phyloP scores from a whole-genome alignment of 345 rosid genomes.

The Excoecaria agallocha region DNA sequence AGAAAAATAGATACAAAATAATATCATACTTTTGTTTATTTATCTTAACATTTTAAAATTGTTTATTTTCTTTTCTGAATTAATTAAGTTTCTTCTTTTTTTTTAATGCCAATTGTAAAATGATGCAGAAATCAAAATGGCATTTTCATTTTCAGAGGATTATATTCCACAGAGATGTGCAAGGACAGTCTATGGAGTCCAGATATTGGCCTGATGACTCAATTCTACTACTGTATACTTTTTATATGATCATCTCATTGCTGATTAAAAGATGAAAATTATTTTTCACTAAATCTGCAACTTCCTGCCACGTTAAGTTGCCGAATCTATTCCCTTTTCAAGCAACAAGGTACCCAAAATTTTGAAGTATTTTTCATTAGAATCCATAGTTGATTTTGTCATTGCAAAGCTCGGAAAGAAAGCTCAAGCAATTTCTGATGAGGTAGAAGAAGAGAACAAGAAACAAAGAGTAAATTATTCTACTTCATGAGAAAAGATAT shows the following conservation, averaged over 20 bases:
- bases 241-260: background rate
- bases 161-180: too few relatives aligned
- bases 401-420: slow-evolving; percentile 7
- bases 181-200: too few relatives aligned
- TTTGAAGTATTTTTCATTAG: slow-evolving; percentile 4
- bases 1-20: too few relatives aligned
- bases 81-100: too few relatives aligned
- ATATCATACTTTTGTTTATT: too few relatives aligned
- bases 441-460: slow-evolving; percentile 4
- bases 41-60: too few relatives aligned
- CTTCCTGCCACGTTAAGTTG: slow-evolving; percentile 17
- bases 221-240: background rate
- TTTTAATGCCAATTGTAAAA: too few relatives aligned
- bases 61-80: too few relatives aligned
- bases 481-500: slow-evolving; percentile 13
- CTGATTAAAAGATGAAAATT: background rate
- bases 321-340: slow-evolving; percentile 11
- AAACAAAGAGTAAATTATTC: slow-evolving; percentile 1
- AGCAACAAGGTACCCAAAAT: slow-evolving; percentile 2
- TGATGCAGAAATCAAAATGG: too few relatives aligned
- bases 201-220: too few relatives aligned
- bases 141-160: too few relatives aligned
- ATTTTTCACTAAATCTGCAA: background rate
- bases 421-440: background rate
- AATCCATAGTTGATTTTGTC: slow-evolving; percentile 10